A percentile compares a stretch with the other conserved stretches of the same genome.
Evolutionary conservation across 768 basidiomycete genomes (phyloP).

Genomic region (Sarcomyxa edulis): DNA sequence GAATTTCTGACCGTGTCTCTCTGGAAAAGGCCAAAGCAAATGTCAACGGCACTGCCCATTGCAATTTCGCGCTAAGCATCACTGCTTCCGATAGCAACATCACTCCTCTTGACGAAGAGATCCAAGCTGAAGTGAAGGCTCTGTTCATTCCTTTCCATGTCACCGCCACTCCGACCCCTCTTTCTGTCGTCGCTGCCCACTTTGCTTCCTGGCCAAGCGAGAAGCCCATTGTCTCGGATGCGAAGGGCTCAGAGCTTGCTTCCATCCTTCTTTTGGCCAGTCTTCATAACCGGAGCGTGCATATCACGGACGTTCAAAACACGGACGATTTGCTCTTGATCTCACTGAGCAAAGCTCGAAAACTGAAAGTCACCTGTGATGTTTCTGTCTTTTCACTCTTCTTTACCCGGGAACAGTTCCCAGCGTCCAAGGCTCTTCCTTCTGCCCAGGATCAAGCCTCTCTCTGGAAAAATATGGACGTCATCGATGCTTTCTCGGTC

Average conservation of each 20-base stretch:
- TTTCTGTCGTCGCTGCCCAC: constrained; percentile 78
- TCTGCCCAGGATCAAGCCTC: constrained; percentile 70
- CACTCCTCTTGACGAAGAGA: constrained; percentile 61
- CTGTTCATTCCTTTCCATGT: constrained; percentile 80
- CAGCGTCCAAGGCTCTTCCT: constrained; percentile 60
- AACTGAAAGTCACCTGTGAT: constrained; percentile 94
- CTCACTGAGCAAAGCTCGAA: constrained; percentile 89
- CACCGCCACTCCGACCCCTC: constrained; percentile 40
- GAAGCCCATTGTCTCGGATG: constrained; percentile 93
- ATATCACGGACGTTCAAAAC: constrained; percentile 85
- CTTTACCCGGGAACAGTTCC: constrained; percentile 75
- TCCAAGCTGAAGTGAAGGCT: constrained; percentile 75
- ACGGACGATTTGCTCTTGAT: constrained; percentile 88
- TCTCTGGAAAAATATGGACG: constrained; percentile 79
- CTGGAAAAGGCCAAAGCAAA: constrained; percentile 69
- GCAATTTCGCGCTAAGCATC: constrained; percentile 84
- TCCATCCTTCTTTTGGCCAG: constrained; percentile 93
- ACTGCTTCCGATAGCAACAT: constrained; percentile 70
- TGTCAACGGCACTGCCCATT: constrained; percentile 61
- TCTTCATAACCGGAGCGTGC: constrained; percentile 82
- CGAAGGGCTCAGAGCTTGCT: constrained; percentile 86
- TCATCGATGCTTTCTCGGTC: constrained; percentile 88
- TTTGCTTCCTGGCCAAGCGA: constrained; percentile 88
- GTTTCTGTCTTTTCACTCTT: constrained; percentile 90
- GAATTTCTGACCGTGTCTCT: constrained; percentile 61